phyloP scores from a whole-genome alignment of 495 filamentous ascomycete genomes.

The Bathelium albidoporum region DNA sequence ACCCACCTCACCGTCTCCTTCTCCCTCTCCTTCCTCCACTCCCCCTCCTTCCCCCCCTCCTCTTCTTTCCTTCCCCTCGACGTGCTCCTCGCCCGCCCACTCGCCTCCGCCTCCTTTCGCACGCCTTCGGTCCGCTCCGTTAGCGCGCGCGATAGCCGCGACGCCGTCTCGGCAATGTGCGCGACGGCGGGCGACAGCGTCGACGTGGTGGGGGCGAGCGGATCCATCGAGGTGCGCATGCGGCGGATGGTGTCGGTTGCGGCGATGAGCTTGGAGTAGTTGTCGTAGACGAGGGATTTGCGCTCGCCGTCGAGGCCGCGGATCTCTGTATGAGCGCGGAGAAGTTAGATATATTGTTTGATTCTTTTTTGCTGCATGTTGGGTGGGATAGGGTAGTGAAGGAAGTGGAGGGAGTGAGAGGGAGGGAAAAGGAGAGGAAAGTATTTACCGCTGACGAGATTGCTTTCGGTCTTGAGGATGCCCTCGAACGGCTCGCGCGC shows the following conservation, averaged over 20 bases:
- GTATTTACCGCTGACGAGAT: constrained; percentile 43
- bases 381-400: not conserved
- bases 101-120: not conserved
- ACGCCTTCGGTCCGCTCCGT: constrained; percentile 29
- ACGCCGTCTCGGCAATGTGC: constrained; percentile 71
- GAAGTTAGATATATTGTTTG: not conserved
- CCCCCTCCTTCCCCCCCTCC: constrained; percentile 28
- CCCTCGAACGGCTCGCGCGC: constrained; percentile 53
- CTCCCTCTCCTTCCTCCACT: constrained; percentile 23
- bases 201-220: constrained; percentile 55
- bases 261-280: constrained; percentile 89
- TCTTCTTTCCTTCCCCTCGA: constrained; percentile 43
- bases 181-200: constrained; percentile 68
- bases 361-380: not conserved
- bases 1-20: constrained; percentile 23
- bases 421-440: not conserved
- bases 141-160: constrained; percentile 43
- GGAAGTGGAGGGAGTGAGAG: not conserved
- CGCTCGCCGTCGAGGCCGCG: constrained; percentile 84
- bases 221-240: constrained; percentile 69
- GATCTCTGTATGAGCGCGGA: constrained; percentile 49
- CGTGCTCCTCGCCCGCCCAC: not conserved
- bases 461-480: constrained; percentile 52
- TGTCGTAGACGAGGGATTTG: constrained; percentile 96
- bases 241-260: constrained; percentile 91